Evolutionary conservation across 2,329 filamentous ascomycete genomes (phyloP).

Genomic region (Alternaria triticimaculans): DNA sequence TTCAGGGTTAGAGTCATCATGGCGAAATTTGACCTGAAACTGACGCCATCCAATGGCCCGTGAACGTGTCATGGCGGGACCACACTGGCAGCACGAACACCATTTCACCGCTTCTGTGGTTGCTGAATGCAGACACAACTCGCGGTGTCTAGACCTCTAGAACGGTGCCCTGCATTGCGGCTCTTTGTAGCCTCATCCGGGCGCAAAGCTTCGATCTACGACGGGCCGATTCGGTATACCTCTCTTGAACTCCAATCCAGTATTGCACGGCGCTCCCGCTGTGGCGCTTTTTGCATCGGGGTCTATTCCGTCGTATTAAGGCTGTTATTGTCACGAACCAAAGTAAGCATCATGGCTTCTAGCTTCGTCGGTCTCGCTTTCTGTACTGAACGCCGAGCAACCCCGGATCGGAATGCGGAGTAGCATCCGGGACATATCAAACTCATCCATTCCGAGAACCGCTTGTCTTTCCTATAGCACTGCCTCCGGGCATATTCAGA

Average conservation of each 20-base stretch:
- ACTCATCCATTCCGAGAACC: neutral
- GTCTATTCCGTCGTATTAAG: neutral
- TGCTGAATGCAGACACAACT: neutral
- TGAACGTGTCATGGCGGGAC: slow-evolving; percentile 21
- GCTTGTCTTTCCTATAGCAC: neutral
- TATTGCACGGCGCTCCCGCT: slow-evolving; percentile 1
- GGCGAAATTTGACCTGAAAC: slow-evolving; percentile 19
- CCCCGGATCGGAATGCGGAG: neutral
- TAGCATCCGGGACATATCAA: neutral
- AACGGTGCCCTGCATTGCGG: slow-evolving; percentile 17
- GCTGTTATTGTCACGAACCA: neutral
- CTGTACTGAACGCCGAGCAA: neutral
- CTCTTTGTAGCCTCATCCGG: slow-evolving; percentile 7
- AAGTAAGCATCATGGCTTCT: slow-evolving; percentile 3
- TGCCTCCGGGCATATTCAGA: neutral
- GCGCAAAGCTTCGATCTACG: neutral
- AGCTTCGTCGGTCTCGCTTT: neutral
- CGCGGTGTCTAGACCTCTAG: slow-evolving; percentile 1
- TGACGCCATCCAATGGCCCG: slow-evolving; percentile 21
- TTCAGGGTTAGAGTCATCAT: slow-evolving; percentile 18
- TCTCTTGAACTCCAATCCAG: neutral
- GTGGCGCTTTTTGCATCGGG: slow-evolving; percentile 1
- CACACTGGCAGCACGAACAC: slow-evolving; percentile 16
- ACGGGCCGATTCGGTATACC: slow-evolving; percentile 10
- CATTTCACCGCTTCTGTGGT: slow-evolving; percentile 18